A percentile compares a stretch with the other conserved stretches of the same genome.
Conservation (phyloP, 192 early-diverging fungal species). For the Neocallimastix lanati region DNA sequence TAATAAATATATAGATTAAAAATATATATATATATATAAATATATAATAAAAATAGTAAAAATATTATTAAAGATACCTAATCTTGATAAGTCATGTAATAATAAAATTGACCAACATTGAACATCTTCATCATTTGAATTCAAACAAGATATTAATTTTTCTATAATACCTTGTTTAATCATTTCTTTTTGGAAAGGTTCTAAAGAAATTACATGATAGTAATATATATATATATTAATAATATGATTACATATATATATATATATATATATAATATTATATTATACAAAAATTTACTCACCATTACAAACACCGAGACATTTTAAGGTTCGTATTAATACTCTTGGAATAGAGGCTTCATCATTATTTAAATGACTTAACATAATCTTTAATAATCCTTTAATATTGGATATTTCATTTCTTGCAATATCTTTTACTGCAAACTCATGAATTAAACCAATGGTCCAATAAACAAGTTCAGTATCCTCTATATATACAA, state of each 20-base stretch:
- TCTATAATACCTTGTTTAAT: constrained; percentile 31
- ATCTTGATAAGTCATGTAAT: constrained; percentile 19
- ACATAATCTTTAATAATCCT: constrained; percentile 40
- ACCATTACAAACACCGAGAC: constrained; percentile 42
- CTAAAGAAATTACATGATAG: too few relatives aligned
- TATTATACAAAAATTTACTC: neutral
- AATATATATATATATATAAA: neutral
- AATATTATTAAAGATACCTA: constrained; percentile 4
- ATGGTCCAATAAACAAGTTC: constrained; percentile 64
- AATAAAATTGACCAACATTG: constrained; percentile 50
- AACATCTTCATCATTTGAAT: constrained; percentile 44
- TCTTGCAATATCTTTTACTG: constrained; percentile 26
- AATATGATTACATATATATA: too few relatives aligned
- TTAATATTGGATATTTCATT: constrained; percentile 34
- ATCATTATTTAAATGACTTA: constrained; percentile 30
- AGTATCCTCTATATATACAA: constrained; percentile 31
- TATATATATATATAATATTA: neutral
- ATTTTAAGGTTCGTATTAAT: constrained; percentile 49
- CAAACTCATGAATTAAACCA: constrained; percentile 51
- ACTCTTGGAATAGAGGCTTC: constrained; percentile 50
- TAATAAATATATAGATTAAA: too few relatives aligned
- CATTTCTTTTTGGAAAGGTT: constrained; percentile 38
- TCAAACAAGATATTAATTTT: constrained; percentile 41
- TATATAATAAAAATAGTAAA: neutral
- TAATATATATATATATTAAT: too few relatives aligned